These are phyloP conservation scores for Cyberlindnera bimundalis DNA, from an alignment of 805 yeast genomes.

Conservation along the genomic window DNA sequence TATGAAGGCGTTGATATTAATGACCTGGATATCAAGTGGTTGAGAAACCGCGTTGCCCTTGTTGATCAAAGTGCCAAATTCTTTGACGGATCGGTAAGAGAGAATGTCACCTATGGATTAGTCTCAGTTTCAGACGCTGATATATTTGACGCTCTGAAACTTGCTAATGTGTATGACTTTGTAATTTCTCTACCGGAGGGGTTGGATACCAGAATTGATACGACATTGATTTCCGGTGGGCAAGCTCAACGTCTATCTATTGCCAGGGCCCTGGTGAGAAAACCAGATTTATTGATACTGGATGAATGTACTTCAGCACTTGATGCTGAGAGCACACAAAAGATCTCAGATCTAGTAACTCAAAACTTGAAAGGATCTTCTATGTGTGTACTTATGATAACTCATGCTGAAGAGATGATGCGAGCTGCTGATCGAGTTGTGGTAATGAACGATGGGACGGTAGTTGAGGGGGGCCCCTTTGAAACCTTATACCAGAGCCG, in stretches of 20 bases:
- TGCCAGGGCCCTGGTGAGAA: slow-evolving; percentile 72
- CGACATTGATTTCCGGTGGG: slow-evolving; percentile 72
- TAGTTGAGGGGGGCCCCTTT: slow-evolving; percentile 44
- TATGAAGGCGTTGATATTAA: slow-evolving; percentile 48
- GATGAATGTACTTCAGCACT: slow-evolving; percentile 92
- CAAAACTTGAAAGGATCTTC: slow-evolving; percentile 34
- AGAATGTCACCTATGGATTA: slow-evolving; percentile 67
- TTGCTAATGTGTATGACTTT: slow-evolving; percentile 52
- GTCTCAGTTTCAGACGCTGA: slow-evolving; percentile 32
- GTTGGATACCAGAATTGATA: slow-evolving; percentile 55
- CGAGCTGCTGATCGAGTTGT: slow-evolving; percentile 49
- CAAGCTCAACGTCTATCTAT: slow-evolving; percentile 84
- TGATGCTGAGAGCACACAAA: slow-evolving; percentile 57
- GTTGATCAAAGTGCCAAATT: slow-evolving; percentile 76
- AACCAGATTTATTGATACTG: slow-evolving; percentile 56
- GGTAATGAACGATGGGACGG: slow-evolving; percentile 44
- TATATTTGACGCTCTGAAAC: slow-evolving; percentile 37
- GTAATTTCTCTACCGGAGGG: slow-evolving; percentile 54
- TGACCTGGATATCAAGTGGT: slow-evolving; percentile 39
- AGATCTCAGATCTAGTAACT: slow-evolving; percentile 48
- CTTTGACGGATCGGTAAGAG: slow-evolving; percentile 69
- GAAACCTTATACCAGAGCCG: slow-evolving; percentile 23
- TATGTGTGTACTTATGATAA: slow-evolving; percentile 56
- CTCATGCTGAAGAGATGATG: slow-evolving; percentile 74
- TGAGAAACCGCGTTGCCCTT: slow-evolving; percentile 55